Conservation (phyloP, 768 basidiomycete genomes). For the Mycena vulgaris region DNA sequence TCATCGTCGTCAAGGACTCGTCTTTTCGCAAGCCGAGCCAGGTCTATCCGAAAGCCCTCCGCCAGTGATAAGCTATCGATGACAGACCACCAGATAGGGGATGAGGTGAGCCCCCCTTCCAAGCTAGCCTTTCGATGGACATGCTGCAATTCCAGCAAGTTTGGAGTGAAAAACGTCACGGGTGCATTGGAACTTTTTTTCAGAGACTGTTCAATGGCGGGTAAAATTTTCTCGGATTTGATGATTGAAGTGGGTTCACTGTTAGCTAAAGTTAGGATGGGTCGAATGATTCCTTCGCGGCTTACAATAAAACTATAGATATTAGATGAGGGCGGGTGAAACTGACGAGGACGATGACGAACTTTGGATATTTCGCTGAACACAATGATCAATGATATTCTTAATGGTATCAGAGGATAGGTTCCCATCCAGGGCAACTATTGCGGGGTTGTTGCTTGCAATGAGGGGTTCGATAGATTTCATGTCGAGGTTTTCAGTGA, state of each 20-base stretch:
- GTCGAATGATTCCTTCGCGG: conserved; percentile 10
- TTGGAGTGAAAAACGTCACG: conserved; percentile 87
- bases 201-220: conserved; percentile 65
- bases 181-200: conserved; percentile 54
- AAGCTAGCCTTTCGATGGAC: conserved; percentile 60
- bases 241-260: conserved; percentile 95
- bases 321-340: conserved; percentile 12
- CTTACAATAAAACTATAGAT: conserved; percentile 82
- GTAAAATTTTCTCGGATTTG: conserved; percentile 82
- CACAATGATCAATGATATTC: conserved; percentile 67
- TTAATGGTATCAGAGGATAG: conserved; percentile 68
- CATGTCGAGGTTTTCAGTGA: conserved; percentile 57
- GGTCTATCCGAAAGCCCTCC: conserved; percentile 73
- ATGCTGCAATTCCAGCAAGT: conserved; percentile 81
- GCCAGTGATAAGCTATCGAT: conserved; percentile 79
- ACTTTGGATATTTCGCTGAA: conserved; percentile 67
- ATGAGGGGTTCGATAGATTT: conserved; percentile 59
- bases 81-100: conserved; percentile 74
- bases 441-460: conserved; percentile 60
- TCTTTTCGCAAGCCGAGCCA: conserved; percentile 72
- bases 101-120: conserved; percentile 61
- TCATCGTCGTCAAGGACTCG: conserved; percentile 58
- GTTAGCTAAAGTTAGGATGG: conserved; percentile 10
- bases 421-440: conserved; percentile 88
- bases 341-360: conserved; percentile 42